Conservation (phyloP, 1,139 yeast genomes). For the Zygosaccharomyces sapae region DNA sequence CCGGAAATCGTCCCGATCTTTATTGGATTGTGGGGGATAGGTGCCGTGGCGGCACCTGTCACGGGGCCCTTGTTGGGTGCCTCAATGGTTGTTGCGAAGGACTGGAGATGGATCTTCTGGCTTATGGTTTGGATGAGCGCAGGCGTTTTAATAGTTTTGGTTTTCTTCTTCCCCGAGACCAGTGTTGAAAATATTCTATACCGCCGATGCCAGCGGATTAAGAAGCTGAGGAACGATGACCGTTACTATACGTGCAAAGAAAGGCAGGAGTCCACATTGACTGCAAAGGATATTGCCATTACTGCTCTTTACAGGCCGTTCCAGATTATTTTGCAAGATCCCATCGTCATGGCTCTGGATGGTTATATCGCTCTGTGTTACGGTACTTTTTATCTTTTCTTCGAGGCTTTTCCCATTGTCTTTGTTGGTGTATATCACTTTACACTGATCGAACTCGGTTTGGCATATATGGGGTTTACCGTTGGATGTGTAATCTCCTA, state of each 20-base stretch:
- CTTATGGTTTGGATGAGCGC: constrained; percentile 41
- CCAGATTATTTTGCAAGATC: constrained; percentile 38
- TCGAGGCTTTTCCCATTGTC: constrained; percentile 60
- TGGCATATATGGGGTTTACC: constrained; percentile 25
- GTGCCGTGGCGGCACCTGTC: constrained; percentile 57
- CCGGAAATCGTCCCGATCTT: constrained; percentile 43
- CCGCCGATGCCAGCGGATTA: constrained; percentile 46
- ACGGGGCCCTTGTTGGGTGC: constrained; percentile 62
- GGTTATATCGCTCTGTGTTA: constrained; percentile 50
- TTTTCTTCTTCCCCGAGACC: constrained; percentile 50
- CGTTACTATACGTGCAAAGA: constrained; percentile 38
- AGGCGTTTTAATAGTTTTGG: constrained; percentile 38
- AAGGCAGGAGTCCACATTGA: constrained; percentile 34
- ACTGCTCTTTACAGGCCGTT: constrained; percentile 51
- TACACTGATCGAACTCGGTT: constrained; percentile 33
- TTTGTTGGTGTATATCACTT: constrained; percentile 45
- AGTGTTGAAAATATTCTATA: constrained; percentile 44
- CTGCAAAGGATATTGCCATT: constrained; percentile 33
- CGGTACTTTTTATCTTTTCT: constrained; percentile 52
- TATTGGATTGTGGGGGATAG: constrained; percentile 48
- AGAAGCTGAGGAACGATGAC: constrained; percentile 46
- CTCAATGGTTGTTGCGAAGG: constrained; percentile 43
- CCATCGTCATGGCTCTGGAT: constrained; percentile 23
- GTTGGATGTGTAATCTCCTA: constrained; percentile 25
- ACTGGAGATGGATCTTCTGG: constrained; percentile 50